Evolutionary conservation across 2,329 filamentous ascomycete species (phyloP), one percentile per base, ranked within the genome.

Genomic region (Penicillium sp.): DNA sequence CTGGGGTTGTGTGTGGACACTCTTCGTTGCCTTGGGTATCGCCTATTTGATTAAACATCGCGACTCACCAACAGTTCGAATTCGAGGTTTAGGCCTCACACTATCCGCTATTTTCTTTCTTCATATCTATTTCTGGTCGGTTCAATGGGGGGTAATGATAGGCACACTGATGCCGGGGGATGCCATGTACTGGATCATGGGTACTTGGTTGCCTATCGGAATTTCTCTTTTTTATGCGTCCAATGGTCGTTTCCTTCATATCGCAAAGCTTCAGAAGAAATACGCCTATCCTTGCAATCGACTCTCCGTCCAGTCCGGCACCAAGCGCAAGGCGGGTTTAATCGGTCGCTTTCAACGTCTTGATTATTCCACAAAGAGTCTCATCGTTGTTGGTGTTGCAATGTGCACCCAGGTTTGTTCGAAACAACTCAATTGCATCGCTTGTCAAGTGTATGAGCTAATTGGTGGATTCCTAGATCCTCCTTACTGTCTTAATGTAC

Each of bases 171-270:
- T 73, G 56, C 82, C 84, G 0, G 83, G 84, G 49, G 74, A 79
- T 24, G 77, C 77, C 19, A 83, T 87, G 70, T 89, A 80, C 69
- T 89, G 86, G 85, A 80, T 87, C 69, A 89, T 89, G 86, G 81
- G 82, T 61, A 76, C 83, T 84, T 0, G 84, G 69, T 75, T 89
- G 3, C 86, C 86, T 11, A 81, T 85, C 48, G 86, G 86, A 24
- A 84, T 89, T 53, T 86, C 84, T 8, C 73, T 89, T 5, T 88
- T 88, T 67, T 86, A 89, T 66, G 86, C 84, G 22, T 82, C 83
- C 58, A 87, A 87, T 68, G 81, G 78, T 64, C 83, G 84, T 54
- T 84, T 88, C 52, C 78, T 86, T 19, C 76, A 86, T 60, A 77
- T 86, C 53, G 84, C 84, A 50, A 79, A 79, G 60, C 76, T 80